Evolutionary conservation across 495 filamentous ascomycete species (phyloP).

Genomic region (Viridothelium virens): DNA sequence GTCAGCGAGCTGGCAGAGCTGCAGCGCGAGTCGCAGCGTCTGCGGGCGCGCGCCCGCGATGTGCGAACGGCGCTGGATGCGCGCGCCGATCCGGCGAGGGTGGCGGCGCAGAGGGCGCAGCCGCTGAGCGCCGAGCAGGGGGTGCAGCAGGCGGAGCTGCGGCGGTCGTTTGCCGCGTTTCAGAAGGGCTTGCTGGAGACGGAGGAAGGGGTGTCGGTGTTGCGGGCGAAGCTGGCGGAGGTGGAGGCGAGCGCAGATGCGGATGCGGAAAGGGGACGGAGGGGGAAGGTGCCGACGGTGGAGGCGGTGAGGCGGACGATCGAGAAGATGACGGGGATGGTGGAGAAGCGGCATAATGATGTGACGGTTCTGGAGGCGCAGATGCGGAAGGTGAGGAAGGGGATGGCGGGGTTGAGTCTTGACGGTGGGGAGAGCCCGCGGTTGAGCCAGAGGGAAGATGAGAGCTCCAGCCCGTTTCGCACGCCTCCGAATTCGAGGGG

Average conservation of each 20-base stretch:
- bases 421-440: not conserved
- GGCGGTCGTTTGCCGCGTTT: conserved; percentile 58
- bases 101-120: conserved; percentile 51
- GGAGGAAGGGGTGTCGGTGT: conserved; percentile 70
- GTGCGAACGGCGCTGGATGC: conserved; percentile 62
- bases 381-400: conserved; percentile 59
- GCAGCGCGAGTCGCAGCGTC: conserved; percentile 55
- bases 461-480: conserved; percentile 51
- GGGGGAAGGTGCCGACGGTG: conserved; percentile 62
- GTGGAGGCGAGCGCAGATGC: not conserved
- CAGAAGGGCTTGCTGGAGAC: conserved; percentile 66
- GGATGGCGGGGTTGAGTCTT: conserved; percentile 34
- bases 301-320: conserved; percentile 90
- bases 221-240: conserved; percentile 61
- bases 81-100: conserved; percentile 53
- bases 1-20: conserved; percentile 54
- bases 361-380: conserved; percentile 83
- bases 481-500: conserved; percentile 47
- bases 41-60: conserved; percentile 63
- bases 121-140: conserved; percentile 77
- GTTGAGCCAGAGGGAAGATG: conserved; percentile 15
- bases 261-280: conserved; percentile 14
- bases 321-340: conserved; percentile 83
- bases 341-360: conserved; percentile 76
- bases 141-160: conserved; percentile 71